Evolutionary conservation across 768 basidiomycete genomes (phyloP).

Genomic region (Serendipita sp.): DNA sequence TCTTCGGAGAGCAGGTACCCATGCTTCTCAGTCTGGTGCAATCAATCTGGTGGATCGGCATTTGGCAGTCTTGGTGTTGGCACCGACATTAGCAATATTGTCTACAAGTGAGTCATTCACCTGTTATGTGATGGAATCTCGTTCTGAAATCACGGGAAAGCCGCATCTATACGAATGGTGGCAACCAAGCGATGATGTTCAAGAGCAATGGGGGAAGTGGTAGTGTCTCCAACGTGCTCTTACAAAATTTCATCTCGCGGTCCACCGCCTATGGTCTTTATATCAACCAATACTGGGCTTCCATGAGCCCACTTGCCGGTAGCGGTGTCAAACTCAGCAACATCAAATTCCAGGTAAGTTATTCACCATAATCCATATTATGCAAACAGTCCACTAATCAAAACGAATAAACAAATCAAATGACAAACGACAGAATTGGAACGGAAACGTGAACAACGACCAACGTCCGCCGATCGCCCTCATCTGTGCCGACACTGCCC

Average conservation of each 20-base stretch:
- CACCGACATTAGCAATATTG: not conserved
- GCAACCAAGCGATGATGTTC: constrained; percentile 21
- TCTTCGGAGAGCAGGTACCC: too few species aligned
- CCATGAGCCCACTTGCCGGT: constrained; percentile 13
- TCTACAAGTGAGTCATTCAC: not conserved
- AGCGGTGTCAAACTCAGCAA: constrained; percentile 17
- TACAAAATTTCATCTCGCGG: constrained; percentile 17
- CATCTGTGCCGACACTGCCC: constrained; percentile 16
- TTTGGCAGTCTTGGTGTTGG: not conserved
- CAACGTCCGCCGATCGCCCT: constrained; percentile 16
- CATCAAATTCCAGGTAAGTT: constrained; percentile 14
- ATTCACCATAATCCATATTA: too few species aligned
- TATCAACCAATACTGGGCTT: constrained; percentile 18
- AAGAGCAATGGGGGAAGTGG: constrained; percentile 15
- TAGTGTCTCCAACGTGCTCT: constrained; percentile 16
- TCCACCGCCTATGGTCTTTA: constrained; percentile 19
- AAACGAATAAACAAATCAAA: not conserved
- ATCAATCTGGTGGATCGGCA: constrained; percentile 9
- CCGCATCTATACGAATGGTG: constrained; percentile 14
- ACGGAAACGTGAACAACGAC: constrained; percentile 16
- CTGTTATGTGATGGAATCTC: not conserved
- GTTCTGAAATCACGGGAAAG: not conserved
- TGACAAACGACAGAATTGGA: constrained; percentile 11
- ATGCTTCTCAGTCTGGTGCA: constrained; percentile 16
- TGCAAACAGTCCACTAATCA: too few species aligned